These are phyloP conservation scores for Aspergillus sp. DNA, from an alignment of 2,329 filamentous ascomycete genomes.

Conservation along the genomic window DNA sequence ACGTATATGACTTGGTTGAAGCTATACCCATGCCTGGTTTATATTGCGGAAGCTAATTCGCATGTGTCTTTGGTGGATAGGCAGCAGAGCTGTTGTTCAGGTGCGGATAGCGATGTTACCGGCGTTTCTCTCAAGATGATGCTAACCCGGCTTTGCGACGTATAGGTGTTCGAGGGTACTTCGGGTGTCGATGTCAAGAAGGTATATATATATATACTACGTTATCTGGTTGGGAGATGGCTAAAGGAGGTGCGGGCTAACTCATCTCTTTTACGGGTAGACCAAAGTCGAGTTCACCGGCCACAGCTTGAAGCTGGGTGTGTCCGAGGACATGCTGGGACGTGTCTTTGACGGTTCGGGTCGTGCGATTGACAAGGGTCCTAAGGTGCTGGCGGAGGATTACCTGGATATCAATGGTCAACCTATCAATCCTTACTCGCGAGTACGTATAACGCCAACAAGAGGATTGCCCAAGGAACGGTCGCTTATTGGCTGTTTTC, in stretches of 20 bases:
- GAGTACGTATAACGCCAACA: constrained; percentile 47
- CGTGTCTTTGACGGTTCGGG: constrained; percentile 98
- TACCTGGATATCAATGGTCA: constrained; percentile 98
- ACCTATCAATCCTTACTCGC: constrained; percentile 95
- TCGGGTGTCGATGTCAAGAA: constrained; percentile 97
- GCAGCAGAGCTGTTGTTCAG: constrained; percentile 90
- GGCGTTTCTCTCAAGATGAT: no score
- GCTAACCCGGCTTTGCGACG: no score
- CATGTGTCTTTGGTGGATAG: constrained; percentile 40
- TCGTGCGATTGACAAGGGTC: constrained; percentile 96
- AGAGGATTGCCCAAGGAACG: background rate
- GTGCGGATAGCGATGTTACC: constrained; percentile 41
- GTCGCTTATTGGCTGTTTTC: background rate
- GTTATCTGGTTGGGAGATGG: background rate
- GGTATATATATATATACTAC: constrained; percentile 44
- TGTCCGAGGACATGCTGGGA: constrained; percentile 98
- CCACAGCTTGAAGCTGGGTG: constrained; percentile 94
- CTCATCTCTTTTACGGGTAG: constrained; percentile 39
- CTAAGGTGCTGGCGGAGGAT: constrained; percentile 94
- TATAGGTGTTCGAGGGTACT: constrained; percentile 92
- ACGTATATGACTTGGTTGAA: constrained; percentile 18
- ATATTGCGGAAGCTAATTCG: constrained; percentile 11
- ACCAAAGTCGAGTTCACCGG: constrained; percentile 97
- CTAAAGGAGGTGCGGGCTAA: constrained; percentile 6
- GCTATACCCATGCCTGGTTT: background rate